These are phyloP conservation scores for Sporothrix brasiliensis DNA, from an alignment of 2,329 filamentous ascomycete genomes.

Conservation along the genomic window DNA sequence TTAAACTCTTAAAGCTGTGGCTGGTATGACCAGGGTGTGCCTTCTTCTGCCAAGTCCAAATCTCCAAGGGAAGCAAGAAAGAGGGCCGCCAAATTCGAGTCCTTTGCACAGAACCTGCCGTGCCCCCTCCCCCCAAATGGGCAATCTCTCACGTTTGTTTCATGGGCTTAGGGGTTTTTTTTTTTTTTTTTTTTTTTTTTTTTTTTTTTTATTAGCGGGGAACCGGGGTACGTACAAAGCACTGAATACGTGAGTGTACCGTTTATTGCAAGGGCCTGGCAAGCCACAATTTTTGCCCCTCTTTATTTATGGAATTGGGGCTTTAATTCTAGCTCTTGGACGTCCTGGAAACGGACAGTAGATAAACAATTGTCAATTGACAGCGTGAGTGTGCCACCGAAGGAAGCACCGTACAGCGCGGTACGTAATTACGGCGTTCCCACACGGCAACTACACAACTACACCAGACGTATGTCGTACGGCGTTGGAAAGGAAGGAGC, in stretches of 20 bases:
- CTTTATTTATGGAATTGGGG: background rate
- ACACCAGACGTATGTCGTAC: no score
- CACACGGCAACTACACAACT: no score
- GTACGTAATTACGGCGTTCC: no score
- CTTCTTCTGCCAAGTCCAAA: conserved; percentile 23
- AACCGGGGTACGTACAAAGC: background rate
- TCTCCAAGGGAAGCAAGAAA: conserved; percentile 8
- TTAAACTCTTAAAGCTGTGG: background rate
- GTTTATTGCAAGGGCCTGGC: conserved; percentile 3
- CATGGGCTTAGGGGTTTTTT: conserved; percentile 15
- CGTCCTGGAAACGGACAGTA: no score
- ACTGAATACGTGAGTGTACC: background rate
- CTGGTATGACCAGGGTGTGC: conserved; percentile 3
- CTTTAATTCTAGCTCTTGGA: no score
- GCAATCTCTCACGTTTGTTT: conserved; percentile 24
- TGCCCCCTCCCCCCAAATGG: background rate
- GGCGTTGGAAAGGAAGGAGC: background rate
- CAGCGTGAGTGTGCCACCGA: background rate
- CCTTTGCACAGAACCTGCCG: background rate
- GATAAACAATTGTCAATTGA: background rate
- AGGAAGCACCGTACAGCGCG: background rate
- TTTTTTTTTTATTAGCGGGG: background rate
- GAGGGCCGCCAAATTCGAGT: conserved; percentile 7
- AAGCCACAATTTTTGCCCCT: conserved; percentile 13
- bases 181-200: background rate